These are phyloP conservation scores for Arctium minus DNA, from an alignment of 129 eudicot genomes.

Conservation along the genomic window DNA sequence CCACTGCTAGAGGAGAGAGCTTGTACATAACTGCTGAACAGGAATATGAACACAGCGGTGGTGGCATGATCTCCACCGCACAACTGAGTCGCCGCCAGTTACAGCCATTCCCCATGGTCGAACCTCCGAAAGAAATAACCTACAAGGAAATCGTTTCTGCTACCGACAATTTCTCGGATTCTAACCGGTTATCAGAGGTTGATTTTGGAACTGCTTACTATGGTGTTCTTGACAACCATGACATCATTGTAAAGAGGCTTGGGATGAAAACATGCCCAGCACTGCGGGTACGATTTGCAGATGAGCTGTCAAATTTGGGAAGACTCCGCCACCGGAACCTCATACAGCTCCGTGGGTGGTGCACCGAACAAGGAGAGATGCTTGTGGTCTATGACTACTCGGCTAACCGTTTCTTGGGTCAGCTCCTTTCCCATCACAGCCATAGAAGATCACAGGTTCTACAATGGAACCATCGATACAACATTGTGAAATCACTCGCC, in stretches of 20 bases:
- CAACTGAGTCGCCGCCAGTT: conserved; percentile 19
- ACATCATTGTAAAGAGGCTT: conserved; percentile 62
- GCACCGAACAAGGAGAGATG: conserved; percentile 94
- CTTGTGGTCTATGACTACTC: conserved; percentile 77
- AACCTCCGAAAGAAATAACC: conserved; percentile 69
- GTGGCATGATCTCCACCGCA: background rate
- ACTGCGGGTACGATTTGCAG: conserved; percentile 55
- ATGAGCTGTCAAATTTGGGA: conserved; percentile 70
- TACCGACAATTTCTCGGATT: conserved; percentile 71
- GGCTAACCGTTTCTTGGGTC: conserved; percentile 55
- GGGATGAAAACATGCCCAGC: conserved; percentile 81
- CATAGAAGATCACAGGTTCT: conserved; percentile 24
- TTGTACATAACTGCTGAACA: conserved; percentile 55
- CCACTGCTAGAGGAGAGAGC: conserved; percentile 66
- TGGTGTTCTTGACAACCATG: conserved; percentile 54
- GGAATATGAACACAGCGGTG: conserved; percentile 12
- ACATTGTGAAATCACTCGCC: conserved; percentile 78
- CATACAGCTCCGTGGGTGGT: conserved; percentile 94
- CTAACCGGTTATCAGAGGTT: conserved; percentile 61
- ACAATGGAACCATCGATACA: conserved; percentile 69
- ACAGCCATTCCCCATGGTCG: conserved; percentile 43
- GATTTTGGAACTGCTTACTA: conserved; percentile 89
- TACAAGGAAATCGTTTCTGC: conserved; percentile 63
- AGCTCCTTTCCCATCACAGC: conserved; percentile 54
- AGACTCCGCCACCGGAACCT: conserved; percentile 85